Conservation (phyloP, 140 eudicot species). For the Anethum foeniculum region DNA sequence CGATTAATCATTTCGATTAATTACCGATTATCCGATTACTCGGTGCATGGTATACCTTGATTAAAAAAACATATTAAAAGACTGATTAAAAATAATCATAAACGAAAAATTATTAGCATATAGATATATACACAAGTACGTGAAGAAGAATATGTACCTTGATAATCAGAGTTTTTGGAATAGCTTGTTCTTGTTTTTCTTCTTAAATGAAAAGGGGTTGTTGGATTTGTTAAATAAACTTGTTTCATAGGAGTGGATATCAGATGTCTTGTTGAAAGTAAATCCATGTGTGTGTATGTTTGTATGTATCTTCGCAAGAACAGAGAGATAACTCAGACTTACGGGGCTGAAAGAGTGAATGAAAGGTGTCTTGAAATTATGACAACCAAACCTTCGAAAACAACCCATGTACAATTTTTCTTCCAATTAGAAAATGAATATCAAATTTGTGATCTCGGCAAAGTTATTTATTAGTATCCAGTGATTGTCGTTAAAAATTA, state of each 20-base stretch:
- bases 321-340: background rate
- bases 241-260: constrained; percentile 18
- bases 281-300: constrained; percentile 28
- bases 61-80: background rate
- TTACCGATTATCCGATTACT: too few relatives aligned
- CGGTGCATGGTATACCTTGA: too few relatives aligned
- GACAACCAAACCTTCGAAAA: too few relatives aligned
- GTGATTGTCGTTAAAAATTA: too few relatives aligned
- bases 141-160: constrained; percentile 32
- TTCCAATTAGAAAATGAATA: too few relatives aligned
- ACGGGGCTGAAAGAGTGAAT: too few relatives aligned
- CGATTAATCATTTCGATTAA: too few relatives aligned
- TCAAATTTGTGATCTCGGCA: too few relatives aligned
- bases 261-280: constrained; percentile 26
- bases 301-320: background rate
- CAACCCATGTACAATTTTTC: too few relatives aligned
- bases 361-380: too few relatives aligned
- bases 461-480: too few relatives aligned
- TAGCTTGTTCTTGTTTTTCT: constrained; percentile 1
- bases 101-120: background rate
- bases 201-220: constrained; percentile 15
- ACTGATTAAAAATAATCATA: background rate
- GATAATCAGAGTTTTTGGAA: constrained; percentile 55
- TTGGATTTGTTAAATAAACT: constrained; percentile 19
- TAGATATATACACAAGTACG: background rate